Evolutionary conservation across 306 rosid genomes (phyloP).

Genomic region (Hippophae rhamnoides): DNA sequence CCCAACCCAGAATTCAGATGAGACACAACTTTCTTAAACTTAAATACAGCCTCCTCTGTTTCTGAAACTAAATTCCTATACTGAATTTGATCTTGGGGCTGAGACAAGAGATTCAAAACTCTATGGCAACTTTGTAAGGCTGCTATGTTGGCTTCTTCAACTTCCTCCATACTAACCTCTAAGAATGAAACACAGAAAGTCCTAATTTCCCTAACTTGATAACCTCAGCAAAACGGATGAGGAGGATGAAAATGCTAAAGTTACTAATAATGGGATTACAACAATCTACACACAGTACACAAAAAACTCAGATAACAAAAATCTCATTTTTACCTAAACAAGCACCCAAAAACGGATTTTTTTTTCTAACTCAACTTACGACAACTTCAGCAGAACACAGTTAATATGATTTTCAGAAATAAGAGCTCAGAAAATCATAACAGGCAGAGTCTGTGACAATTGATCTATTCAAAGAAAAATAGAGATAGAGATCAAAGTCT

Average conservation of each 20-base stretch:
- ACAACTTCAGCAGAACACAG: constrained; percentile 15
- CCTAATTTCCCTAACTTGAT: constrained; percentile 19
- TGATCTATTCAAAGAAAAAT: constrained; percentile 1
- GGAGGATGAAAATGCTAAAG: constrained; percentile 13
- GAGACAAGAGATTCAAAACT: constrained; percentile 54
- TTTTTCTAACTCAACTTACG: constrained; percentile 2
- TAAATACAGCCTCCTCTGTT: constrained; percentile 72
- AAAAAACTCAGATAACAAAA: constrained; percentile 27
- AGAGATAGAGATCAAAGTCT: constrained; percentile 5
- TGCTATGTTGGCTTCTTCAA: constrained; percentile 72
- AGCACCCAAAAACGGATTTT: too few relatives aligned
- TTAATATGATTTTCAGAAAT: constrained; percentile 11
- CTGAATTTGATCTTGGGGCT: constrained; percentile 58
- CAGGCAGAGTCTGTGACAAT: constrained; percentile 17
- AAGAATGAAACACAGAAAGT: constrained; percentile 12
- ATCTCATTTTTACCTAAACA: constrained; percentile 32
- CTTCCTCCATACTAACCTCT: constrained; percentile 51
- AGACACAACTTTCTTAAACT: constrained; percentile 85
- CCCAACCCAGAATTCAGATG: constrained; percentile 60
- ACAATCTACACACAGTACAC: constrained; percentile 22
- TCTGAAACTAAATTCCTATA: constrained; percentile 49
- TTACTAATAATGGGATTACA: constrained; percentile 11
- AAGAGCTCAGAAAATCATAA: constrained; percentile 27
- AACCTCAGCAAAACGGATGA: constrained; percentile 24
- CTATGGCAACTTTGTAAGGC: constrained; percentile 80